A percentile compares a stretch with the other conserved stretches of the same genome.
Conservation (phyloP, 208 protist genomes). For the Leishmania aethiopica region DNA sequence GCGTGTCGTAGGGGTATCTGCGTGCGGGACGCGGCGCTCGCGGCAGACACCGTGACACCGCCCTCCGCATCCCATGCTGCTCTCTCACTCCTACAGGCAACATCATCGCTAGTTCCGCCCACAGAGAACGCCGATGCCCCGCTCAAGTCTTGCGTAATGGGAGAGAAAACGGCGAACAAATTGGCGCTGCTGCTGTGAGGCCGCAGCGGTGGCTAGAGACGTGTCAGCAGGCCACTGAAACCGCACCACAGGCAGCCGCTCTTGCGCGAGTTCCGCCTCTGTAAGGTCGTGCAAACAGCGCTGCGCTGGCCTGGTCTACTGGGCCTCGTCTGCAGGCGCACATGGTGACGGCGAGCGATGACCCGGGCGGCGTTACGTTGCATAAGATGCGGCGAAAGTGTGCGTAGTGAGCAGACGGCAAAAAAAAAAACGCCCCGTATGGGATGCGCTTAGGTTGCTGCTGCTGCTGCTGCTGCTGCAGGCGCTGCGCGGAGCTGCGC, state of each 20-base stretch:
- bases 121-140: slow-evolving; percentile 16
- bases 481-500: too few relatives aligned
- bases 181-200: neutral
- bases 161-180: slow-evolving; percentile 51
- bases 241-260: slow-evolving; percentile 54
- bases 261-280: slow-evolving; percentile 19
- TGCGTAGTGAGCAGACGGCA: neutral
- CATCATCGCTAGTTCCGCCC: neutral
- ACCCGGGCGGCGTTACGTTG: neutral
- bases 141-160: slow-evolving; percentile 39
- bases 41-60: neutral
- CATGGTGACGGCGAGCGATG: neutral
- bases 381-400: neutral
- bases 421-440: slow-evolving; percentile 34
- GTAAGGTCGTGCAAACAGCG: slow-evolving; percentile 41
- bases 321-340: neutral
- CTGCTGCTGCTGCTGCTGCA: too few relatives aligned
- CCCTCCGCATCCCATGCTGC: neutral
- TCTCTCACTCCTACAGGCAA: neutral
- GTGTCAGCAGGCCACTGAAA: slow-evolving; percentile 14
- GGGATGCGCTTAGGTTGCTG: slow-evolving; percentile 9
- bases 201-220: neutral
- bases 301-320: slow-evolving; percentile 9
- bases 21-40: slow-evolving; percentile 43
- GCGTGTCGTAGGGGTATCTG: slow-evolving; percentile 92